Percentiles rank a stretch among this genome's conserved stretches.
Evolutionary conservation across 2,329 filamentous ascomycete species (phyloP).

Genomic region (Coniochaeta sp.): DNA sequence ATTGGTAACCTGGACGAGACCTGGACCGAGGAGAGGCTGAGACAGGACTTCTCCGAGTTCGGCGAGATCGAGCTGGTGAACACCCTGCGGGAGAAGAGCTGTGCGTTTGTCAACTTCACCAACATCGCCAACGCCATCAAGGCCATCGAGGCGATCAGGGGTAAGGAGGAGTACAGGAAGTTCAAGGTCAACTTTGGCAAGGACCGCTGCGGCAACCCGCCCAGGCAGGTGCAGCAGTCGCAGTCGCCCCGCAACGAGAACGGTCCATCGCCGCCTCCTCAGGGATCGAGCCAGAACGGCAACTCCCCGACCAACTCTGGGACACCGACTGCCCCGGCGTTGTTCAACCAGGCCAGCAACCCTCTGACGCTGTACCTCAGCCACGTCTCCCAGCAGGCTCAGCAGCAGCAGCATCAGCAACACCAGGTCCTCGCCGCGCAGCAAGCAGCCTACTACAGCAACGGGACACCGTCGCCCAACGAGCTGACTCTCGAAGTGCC

Average conservation of each 20-base stretch:
- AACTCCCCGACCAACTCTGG: slow-evolving; percentile 45
- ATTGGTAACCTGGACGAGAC: slow-evolving; percentile 95
- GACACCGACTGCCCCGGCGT: slow-evolving; percentile 57
- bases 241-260: slow-evolving; percentile 61
- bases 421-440: slow-evolving; percentile 65
- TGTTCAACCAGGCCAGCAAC: slow-evolving; percentile 79
- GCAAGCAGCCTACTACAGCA: slow-evolving; percentile 74
- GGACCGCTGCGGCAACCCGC: slow-evolving; percentile 93
- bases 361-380: slow-evolving; percentile 90
- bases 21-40: slow-evolving; percentile 91
- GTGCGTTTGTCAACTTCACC: slow-evolving; percentile 98
- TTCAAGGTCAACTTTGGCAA: slow-evolving; percentile 99
- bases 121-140: slow-evolving; percentile 99
- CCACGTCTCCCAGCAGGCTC: slow-evolving; percentile 67
- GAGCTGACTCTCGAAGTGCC: slow-evolving; percentile 52
- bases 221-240: slow-evolving; percentile 65
- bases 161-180: slow-evolving; percentile 91
- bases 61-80: slow-evolving; percentile 98
- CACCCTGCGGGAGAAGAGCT: slow-evolving; percentile 95
- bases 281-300: slow-evolving; percentile 52
- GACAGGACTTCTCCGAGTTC: slow-evolving; percentile 94
- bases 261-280: slow-evolving; percentile 47
- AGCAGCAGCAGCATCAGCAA: slow-evolving; percentile 68
- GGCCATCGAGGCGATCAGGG: slow-evolving; percentile 91
- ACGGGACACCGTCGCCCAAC: slow-evolving; percentile 52